Evolutionary conservation across 2,329 filamentous ascomycete species (phyloP), one percentile per base, ranked within the genome.

Genomic region (Alternaria rosae): DNA sequence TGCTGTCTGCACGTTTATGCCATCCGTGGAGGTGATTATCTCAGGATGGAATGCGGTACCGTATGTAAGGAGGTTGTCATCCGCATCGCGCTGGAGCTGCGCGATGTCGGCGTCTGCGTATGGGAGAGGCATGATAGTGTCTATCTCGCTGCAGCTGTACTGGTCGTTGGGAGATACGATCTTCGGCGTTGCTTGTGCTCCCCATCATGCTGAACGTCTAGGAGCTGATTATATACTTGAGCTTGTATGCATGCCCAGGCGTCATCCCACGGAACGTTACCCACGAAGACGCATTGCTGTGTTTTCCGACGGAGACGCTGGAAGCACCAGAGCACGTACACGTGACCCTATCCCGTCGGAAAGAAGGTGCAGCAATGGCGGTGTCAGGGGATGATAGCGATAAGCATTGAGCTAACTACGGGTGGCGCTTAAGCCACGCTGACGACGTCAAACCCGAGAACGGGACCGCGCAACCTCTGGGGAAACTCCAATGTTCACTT

Each of bases 1-100:
- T 5, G 68, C 67, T 6, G 74, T 76, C 47, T 77, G 68, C 7
- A 78, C 69, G 41, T 74, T 71, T 32, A 73, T 72, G 11, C 72
- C 73, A 32, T 74, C 53, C 1, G 71, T 66, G 3, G 64, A 68
- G 3, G 72, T 75, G 38, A 78, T 75, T 12, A 77, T 72, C 26
- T 77, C 72, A 2, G 70, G 69, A 30, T 76, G 64, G 38, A 75
- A 76, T 5, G 64, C 57, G 12, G 69, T 72, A n/a, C 69, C 70
- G 21, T 71, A 72, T 1, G 66, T 65, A n/a, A 74, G 60, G 15
- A 72, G 53, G 28, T 59, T 66, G 4, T 71, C 58, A 23, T 72
- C 62, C 10, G 70, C 70, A 63, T 72, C 67, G 11, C 53, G 62
- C 52, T 71, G 67, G 17, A 73, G 65, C 50, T 71, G 65, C 38